A percentile compares a stretch with the other conserved stretches of the same genome.
phyloP scores from a whole-genome alignment of 148 eudicot species.

The Salicornia ramosissima region DNA sequence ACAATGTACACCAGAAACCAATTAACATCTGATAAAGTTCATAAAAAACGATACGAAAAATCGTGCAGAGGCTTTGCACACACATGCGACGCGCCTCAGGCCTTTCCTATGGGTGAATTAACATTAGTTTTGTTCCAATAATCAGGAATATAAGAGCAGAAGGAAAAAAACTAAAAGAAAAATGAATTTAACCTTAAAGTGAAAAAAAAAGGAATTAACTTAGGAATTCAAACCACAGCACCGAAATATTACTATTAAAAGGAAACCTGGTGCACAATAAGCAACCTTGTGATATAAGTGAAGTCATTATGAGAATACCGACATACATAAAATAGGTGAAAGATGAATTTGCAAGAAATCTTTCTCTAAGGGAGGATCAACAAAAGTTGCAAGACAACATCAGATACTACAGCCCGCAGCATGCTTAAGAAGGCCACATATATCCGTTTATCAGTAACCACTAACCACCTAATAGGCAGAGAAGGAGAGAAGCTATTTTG shows the following conservation, averaged over 20 bases:
- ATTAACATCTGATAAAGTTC: conserved; percentile 2
- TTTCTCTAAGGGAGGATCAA: no score
- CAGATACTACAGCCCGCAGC: no score
- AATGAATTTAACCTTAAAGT: not conserved
- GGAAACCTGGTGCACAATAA: no score
- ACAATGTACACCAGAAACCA: conserved; percentile 19
- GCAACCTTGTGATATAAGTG: no score
- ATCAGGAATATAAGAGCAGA: not conserved
- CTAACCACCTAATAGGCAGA: not conserved
- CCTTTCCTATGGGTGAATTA: not conserved
- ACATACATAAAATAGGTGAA: no score
- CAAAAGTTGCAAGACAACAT: no score
- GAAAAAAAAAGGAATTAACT: not conserved
- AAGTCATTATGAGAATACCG: no score
- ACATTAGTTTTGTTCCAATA: not conserved
- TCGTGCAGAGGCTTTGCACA: not conserved
- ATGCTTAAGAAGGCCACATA: not conserved
- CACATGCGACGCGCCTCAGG: not conserved
- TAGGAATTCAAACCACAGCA: no score
- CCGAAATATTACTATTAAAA: no score
- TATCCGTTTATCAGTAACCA: no score
- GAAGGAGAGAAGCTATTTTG: not conserved
- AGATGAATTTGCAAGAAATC: no score
- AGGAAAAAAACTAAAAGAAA: not conserved
- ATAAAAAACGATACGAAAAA: not conserved